Evolutionary conservation across 1,284 basidiomycete genomes (phyloP).

Genomic region (Serendipita sp.): DNA sequence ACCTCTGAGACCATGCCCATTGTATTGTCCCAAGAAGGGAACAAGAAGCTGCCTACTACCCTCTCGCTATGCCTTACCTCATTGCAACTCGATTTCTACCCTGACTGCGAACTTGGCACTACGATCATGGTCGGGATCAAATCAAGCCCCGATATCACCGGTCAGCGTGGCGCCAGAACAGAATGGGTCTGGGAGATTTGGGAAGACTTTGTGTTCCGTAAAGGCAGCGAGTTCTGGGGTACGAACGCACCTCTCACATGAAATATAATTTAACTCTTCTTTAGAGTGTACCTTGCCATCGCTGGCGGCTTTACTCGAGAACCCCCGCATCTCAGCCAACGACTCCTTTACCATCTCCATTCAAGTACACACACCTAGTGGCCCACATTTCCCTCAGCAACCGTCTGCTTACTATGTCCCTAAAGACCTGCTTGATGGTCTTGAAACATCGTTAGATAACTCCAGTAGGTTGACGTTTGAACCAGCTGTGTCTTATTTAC

Average conservation of each 20-base stretch:
- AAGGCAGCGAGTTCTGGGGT: conserved; percentile 62
- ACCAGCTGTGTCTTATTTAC: neutral
- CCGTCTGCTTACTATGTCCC: conserved; percentile 52
- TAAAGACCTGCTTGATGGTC: conserved; percentile 42
- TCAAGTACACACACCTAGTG: conserved; percentile 53
- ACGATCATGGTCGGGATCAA: conserved; percentile 64
- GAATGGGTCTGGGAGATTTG: conserved; percentile 61
- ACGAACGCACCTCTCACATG: conserved; percentile 12
- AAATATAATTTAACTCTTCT: conserved; percentile 7
- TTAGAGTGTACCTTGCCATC: conserved; percentile 52
- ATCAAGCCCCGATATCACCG: conserved; percentile 42
- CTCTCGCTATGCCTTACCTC: conserved; percentile 56
- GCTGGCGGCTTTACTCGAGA: conserved; percentile 44
- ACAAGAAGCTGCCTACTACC: conserved; percentile 13
- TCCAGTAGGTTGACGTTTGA: conserved; percentile 31
- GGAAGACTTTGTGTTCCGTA: conserved; percentile 52
- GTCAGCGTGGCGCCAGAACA: conserved; percentile 48
- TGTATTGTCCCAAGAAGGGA: conserved; percentile 11
- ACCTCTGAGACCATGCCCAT: conserved; percentile 3
- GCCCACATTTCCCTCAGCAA: conserved; percentile 50
- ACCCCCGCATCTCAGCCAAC: conserved; percentile 38
- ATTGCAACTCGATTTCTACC: conserved; percentile 44
- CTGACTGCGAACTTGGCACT: conserved; percentile 43
- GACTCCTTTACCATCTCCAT: conserved; percentile 57
- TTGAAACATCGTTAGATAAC: conserved; percentile 50